Evolutionary conservation across 352 stramenopile species (phyloP), one percentile per base, ranked within the genome.

Genomic region (Phytophthora pluvialis): DNA sequence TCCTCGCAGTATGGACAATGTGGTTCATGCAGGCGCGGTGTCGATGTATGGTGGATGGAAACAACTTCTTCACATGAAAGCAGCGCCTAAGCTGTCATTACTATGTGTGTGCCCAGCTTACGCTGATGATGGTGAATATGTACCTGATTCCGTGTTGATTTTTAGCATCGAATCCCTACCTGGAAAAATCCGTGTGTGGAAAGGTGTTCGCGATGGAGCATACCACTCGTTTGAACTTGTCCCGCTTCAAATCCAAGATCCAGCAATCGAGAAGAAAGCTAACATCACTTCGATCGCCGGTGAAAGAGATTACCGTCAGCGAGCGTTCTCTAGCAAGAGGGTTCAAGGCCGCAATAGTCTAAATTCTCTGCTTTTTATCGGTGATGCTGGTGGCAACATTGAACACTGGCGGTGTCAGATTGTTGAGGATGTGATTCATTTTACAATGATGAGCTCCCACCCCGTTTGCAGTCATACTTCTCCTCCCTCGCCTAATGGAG

Each of bases 361-460:
- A 3, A 95, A 95, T 48, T 91, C 86, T 26, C 59, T 95, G 2
- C 67, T 95, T 26, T 95, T 95, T 64, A 60, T 94, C 0, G 87
- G 87, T 3, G 80, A 89, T 72, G 64, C 71, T 42, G 31, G 38
- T 16, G 84, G 85, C 0, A 73, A 73, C 8, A 65, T 95, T 18
- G 78, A 94, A 43, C 86, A 95, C 51, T 95, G 87, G 87, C 73
- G 87, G 1, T 95, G 87, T 40, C 84, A 81, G 1, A 58, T 90
- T 33, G 64, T 71, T 1, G 77, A 52, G 0, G 69, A 73, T 16
- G 71, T 35, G 16, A 87, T 94, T 59, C 65, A 80, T 28, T 93
- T 93, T 43, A 88, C 87, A 7, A 80, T 91, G 51, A 93, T 95
- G 80, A 90, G 82, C 32, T 73, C 81, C 16, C 73, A 67, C 44